These are phyloP conservation scores for Closterium sp. DNA, from an alignment of 139 green algal genomes.

Conservation along the genomic window DNA sequence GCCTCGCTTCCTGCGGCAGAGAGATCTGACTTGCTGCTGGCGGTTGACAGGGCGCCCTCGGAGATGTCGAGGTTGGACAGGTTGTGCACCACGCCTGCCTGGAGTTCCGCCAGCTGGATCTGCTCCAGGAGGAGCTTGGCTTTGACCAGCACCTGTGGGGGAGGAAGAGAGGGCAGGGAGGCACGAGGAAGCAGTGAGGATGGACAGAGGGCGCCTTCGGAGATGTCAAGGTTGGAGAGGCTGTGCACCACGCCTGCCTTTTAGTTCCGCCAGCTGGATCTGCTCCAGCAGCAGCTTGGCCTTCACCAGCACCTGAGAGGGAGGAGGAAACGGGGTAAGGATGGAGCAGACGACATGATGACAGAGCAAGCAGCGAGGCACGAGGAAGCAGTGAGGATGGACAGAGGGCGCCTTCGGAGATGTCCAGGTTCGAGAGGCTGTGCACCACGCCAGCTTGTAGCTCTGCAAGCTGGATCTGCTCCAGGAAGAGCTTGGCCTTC, in stretches of 20 bases:
- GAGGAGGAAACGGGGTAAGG: neutral
- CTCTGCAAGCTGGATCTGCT: constrained; percentile 85
- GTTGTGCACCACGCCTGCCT: constrained; percentile 75
- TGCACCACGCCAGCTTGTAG: constrained; percentile 80
- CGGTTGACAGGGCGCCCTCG: neutral
- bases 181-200: too few species aligned
- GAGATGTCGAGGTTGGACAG: constrained; percentile 66
- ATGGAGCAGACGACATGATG: neutral
- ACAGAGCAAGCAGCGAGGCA: neutral
- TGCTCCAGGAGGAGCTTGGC: too few species aligned
- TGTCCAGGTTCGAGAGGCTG: constrained; percentile 62
- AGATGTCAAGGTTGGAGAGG: constrained; percentile 59
- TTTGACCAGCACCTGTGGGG: too few species aligned
- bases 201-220: too few species aligned
- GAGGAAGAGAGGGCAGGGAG: too few species aligned
- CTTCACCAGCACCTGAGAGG: constrained; percentile 47
- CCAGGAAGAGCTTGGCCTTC: constrained; percentile 53
- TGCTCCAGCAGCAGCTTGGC: constrained; percentile 64
- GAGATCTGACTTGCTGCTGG: neutral
- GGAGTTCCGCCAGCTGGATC: too few species aligned
- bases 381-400: too few species aligned
- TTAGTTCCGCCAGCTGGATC: constrained; percentile 82
- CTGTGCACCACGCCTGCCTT: constrained; percentile 74
- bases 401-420: neutral
- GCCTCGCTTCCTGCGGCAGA: neutral